These are phyloP conservation scores for Colletotrichum tropicicola DNA, from an alignment of 2,329 filamentous ascomycete genomes.

Conservation along the genomic window DNA sequence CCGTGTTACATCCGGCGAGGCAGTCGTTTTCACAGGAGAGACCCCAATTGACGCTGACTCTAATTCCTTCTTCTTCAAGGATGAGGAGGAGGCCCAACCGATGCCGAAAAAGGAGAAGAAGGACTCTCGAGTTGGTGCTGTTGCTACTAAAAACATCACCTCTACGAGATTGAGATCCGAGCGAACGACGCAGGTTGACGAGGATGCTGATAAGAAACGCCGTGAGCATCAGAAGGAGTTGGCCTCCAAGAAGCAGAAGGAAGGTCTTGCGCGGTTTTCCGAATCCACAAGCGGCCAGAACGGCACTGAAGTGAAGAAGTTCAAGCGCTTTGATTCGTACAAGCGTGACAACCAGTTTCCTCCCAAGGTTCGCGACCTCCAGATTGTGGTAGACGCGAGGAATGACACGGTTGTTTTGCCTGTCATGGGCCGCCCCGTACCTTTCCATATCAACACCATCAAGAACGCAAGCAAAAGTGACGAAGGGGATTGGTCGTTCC, in stretches of 20 bases:
- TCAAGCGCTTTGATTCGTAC: conserved; percentile 99
- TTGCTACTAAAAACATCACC: conserved; percentile 94
- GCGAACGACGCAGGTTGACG: conserved; percentile 85
- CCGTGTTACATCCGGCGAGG: conserved; percentile 81
- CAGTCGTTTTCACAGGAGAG: conserved; percentile 92
- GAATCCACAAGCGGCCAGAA: conserved; percentile 87
- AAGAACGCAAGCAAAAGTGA: conserved; percentile 99
- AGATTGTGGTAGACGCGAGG: conserved; percentile 91
- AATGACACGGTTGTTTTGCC: conserved; percentile 91
- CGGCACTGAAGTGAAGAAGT: conserved; percentile 94
- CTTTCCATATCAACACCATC: conserved; percentile 97
- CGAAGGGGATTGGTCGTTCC: conserved; percentile 91
- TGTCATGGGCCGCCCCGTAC: conserved; percentile 96
- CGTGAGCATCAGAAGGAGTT: conserved; percentile 93
- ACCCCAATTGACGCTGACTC: conserved; percentile 91
- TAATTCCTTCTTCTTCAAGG: conserved; percentile 98
- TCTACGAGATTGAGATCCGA: conserved; percentile 93
- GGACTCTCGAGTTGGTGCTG: conserved; percentile 82
- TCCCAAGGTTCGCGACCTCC: conserved; percentile 80
- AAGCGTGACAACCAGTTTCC: conserved; percentile 97
- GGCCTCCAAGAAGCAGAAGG: conserved; percentile 86
- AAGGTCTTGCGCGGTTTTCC: conserved; percentile 85
- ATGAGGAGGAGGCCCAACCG: conserved; percentile 88
- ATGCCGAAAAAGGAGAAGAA: conserved; percentile 92
- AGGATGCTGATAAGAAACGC: conserved; percentile 87